Conservation (phyloP, 2,329 filamentous ascomycete species). For the Didymellaceae sp. region DNA sequence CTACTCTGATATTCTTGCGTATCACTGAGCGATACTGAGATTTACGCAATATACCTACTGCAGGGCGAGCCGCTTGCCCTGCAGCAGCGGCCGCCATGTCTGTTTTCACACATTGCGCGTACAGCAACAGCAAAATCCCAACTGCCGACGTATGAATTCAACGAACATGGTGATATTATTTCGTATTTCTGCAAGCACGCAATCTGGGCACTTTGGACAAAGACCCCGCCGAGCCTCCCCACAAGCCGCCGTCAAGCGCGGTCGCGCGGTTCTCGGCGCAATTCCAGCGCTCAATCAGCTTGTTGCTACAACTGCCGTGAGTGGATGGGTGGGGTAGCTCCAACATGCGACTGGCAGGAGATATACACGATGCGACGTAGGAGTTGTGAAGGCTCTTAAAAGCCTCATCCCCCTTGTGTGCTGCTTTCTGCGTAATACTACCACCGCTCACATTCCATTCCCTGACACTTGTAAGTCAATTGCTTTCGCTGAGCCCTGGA, state of each 20-base stretch:
- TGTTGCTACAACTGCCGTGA: slow-evolving; percentile 43
- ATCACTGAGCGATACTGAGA: too few species aligned
- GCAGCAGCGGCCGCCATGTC: slow-evolving; percentile 1
- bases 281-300: slow-evolving; percentile 5
- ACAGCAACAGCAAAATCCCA: neutral
- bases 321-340: slow-evolving; percentile 38
- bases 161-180: neutral
- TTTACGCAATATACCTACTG: slow-evolving; percentile 7
- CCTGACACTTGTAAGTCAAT: slow-evolving; percentile 1
- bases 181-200: neutral
- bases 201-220: neutral
- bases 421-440: neutral
- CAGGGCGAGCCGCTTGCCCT: slow-evolving; percentile 9
- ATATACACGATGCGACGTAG: slow-evolving; percentile 7
- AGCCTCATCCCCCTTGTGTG: neutral
- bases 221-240: slow-evolving; percentile 6
- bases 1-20: too few species aligned
- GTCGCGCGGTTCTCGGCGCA: slow-evolving; percentile 7
- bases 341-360: slow-evolving; percentile 10
- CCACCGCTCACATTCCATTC: neutral
- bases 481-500: too few species aligned
- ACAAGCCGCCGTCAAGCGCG: slow-evolving; percentile 6
- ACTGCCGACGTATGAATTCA: slow-evolving; percentile 6
- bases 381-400: slow-evolving; percentile 5
- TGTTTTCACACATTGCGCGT: neutral